Conservation (phyloP, 441 rosid genomes). For the Erodium moschatum region DNA sequence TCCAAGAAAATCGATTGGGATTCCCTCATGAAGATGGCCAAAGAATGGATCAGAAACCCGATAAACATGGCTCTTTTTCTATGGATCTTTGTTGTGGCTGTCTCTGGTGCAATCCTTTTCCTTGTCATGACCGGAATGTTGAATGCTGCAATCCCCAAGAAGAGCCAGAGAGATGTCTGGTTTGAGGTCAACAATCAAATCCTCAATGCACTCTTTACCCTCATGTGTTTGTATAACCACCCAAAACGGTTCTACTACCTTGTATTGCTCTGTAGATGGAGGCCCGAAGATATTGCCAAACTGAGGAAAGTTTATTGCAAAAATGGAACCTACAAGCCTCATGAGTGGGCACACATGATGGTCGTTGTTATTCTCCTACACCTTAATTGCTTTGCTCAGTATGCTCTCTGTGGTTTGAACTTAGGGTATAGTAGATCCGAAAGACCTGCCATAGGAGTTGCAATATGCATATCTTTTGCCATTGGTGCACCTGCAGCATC, state of each 20-base stretch:
- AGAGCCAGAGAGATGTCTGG: constrained; percentile 69
- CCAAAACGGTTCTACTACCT: constrained; percentile 79
- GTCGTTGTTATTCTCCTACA: constrained; percentile 66
- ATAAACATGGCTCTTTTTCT: constrained; percentile 68
- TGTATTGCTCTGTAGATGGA: constrained; percentile 72
- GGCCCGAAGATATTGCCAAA: constrained; percentile 42
- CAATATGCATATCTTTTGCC: constrained; percentile 59
- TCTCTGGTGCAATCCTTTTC: constrained; percentile 85
- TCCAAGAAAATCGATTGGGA: constrained; percentile 58
- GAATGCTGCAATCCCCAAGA: constrained; percentile 47
- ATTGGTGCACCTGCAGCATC: constrained; percentile 83
- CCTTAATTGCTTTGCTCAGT: constrained; percentile 82
- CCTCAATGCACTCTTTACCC: constrained; percentile 76
- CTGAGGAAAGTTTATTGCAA: constrained; percentile 76
- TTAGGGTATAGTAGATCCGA: constrained; percentile 66
- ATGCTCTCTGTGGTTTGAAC: constrained; percentile 81
- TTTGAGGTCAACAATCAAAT: constrained; percentile 90
- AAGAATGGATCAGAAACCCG: constrained; percentile 66
- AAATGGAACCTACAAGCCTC: constrained; percentile 71
- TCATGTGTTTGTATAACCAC: constrained; percentile 80
- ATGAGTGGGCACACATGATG: constrained; percentile 82
- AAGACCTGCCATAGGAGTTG: constrained; percentile 79
- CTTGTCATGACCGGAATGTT: constrained; percentile 94
- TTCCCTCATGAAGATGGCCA: constrained; percentile 43
- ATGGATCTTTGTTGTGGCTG: constrained; percentile 61